These are phyloP conservation scores for Phyllostachys edulis DNA, from an alignment of 176 grass and related monocot genomes.

Conservation along the genomic window DNA sequence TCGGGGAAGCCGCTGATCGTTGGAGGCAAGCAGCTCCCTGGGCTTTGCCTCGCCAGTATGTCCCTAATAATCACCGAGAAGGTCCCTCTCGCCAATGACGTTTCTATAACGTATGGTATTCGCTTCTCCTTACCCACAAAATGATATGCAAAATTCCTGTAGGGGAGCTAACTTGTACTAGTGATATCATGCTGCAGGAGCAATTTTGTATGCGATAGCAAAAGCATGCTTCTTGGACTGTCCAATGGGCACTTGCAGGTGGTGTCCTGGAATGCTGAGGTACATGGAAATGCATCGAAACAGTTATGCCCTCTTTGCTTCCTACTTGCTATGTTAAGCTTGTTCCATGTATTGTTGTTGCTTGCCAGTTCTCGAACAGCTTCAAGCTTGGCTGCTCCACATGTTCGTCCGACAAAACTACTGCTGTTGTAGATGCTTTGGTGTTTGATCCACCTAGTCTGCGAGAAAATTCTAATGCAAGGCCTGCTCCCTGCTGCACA, in stretches of 20 bases:
- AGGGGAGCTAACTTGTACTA: slow-evolving; percentile 16
- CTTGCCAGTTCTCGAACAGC: slow-evolving; percentile 70
- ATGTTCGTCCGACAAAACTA: slow-evolving; percentile 52
- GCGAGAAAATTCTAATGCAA: slow-evolving; percentile 37
- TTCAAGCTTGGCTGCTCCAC: slow-evolving; percentile 63
- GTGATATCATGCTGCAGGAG: slow-evolving; percentile 51
- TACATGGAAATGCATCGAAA: slow-evolving; percentile 52
- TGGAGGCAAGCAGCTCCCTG: slow-evolving; percentile 74
- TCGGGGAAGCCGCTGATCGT: slow-evolving; percentile 80
- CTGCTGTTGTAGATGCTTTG: slow-evolving; percentile 41
- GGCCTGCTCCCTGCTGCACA: slow-evolving; percentile 57
- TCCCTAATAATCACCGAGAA: slow-evolving; percentile 75
- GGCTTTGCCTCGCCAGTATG: slow-evolving; percentile 61
- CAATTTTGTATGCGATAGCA: slow-evolving; percentile 88
- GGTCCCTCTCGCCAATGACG: slow-evolving; percentile 66
- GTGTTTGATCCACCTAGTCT: slow-evolving; percentile 52
- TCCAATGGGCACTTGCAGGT: slow-evolving; percentile 82
- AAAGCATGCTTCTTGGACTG: slow-evolving; percentile 86
- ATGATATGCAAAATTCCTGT: background rate
- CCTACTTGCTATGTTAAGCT: slow-evolving; percentile 32
- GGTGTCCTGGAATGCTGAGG: slow-evolving; percentile 95
- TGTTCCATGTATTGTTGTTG: slow-evolving; percentile 33
- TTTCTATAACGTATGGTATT: slow-evolving; percentile 66
- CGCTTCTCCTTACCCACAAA: background rate
- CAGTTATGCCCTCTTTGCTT: slow-evolving; percentile 1